Evolutionary conservation across 1,139 yeast genomes (phyloP).

Genomic region (Debaryomyces sp.): DNA sequence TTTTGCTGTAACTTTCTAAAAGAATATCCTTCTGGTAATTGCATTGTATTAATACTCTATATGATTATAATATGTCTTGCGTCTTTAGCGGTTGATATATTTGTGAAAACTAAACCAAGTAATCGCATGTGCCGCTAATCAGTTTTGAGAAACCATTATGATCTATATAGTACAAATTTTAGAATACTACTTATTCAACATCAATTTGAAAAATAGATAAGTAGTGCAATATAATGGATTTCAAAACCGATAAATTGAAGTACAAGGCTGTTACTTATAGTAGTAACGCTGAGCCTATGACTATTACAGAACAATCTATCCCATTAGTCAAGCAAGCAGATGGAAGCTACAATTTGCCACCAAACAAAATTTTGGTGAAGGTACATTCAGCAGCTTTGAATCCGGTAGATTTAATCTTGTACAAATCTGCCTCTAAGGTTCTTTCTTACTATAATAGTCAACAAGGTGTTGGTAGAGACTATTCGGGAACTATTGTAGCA

Average conservation of each 20-base stretch:
- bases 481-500: constrained; percentile 61
- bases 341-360: constrained; percentile 37
- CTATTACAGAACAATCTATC: constrained; percentile 16
- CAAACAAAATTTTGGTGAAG: constrained; percentile 56
- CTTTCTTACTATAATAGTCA: constrained; percentile 25
- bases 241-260: constrained; percentile 10
- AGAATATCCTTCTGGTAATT: constrained; percentile 54
- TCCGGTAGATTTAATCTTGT: constrained; percentile 65
- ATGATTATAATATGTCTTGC: background rate
- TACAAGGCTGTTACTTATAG: constrained; percentile 23
- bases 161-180: background rate
- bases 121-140: background rate
- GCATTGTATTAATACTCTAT: constrained; percentile 10
- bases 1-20: constrained; percentile 48
- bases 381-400: constrained; percentile 63
- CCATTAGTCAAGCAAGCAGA: constrained; percentile 27
- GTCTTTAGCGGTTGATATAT: background rate
- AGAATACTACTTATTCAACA: no score
- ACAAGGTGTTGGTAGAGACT: constrained; percentile 71
- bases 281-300: constrained; percentile 15
- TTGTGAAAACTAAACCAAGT: background rate
- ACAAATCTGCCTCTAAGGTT: constrained; percentile 29
- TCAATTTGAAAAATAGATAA: background rate
- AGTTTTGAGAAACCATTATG: background rate
- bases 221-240: background rate